A percentile compares a stretch with the other conserved stretches of the same genome.
Evolutionary conservation across 306 rosid genomes (phyloP).

Genomic region (Mucuna pruriens): DNA sequence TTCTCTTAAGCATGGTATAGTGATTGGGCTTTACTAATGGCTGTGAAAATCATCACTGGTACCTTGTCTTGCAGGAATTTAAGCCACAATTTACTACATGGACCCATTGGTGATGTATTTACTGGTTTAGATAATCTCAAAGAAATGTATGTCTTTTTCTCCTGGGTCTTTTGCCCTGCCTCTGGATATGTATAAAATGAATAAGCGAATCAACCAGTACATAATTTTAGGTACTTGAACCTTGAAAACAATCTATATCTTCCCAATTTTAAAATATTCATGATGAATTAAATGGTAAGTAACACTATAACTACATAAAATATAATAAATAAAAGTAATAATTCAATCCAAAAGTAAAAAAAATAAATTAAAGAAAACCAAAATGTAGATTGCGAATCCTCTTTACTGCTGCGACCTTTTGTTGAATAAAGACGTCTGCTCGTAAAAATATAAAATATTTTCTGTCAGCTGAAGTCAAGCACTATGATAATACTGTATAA

Average conservation of each 20-base stretch:
- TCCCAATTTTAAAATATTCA: background rate
- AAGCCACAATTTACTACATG: slow-evolving; percentile 75
- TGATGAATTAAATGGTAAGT: background rate
- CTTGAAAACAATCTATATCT: background rate
- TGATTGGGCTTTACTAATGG: slow-evolving; percentile 18
- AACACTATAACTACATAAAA: background rate
- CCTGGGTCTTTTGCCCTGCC: slow-evolving; percentile 16
- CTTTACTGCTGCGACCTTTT: background rate
- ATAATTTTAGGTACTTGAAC: background rate
- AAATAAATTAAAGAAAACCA: background rate
- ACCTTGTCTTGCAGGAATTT: slow-evolving; percentile 63
- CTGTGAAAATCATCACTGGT: slow-evolving; percentile 12
- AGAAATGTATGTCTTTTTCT: slow-evolving; percentile 64
- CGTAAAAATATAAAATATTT: background rate
- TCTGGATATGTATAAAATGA: slow-evolving; percentile 24
- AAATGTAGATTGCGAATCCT: background rate
- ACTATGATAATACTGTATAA: background rate
- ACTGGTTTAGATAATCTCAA: slow-evolving; percentile 64
- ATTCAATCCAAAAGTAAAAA: background rate
- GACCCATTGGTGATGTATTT: slow-evolving; percentile 77
- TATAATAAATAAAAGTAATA: background rate
- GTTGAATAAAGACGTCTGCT: background rate
- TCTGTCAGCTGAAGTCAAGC: slow-evolving; percentile 15
- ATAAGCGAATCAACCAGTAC: background rate
- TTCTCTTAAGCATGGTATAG: slow-evolving; percentile 1